These are phyloP conservation scores for Ascochyta fabae DNA, from an alignment of 2,329 filamentous ascomycete genomes.

Conservation along the genomic window DNA sequence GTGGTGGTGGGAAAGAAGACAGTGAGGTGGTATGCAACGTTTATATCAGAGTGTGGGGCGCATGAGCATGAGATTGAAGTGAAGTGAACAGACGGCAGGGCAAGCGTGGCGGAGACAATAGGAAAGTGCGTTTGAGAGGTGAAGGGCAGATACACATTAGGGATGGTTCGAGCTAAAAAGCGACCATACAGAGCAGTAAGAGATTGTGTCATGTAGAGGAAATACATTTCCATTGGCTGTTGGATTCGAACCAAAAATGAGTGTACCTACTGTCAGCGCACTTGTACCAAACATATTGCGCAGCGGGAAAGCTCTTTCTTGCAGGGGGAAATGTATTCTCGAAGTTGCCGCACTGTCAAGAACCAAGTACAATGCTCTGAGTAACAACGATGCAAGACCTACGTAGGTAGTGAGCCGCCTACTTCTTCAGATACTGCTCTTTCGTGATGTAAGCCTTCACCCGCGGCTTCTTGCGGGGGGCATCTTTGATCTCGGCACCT, in stretches of 20 bases:
- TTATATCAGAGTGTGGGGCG: background rate
- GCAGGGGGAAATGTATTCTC: background rate
- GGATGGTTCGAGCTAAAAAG: background rate
- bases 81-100: background rate
- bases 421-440: background rate
- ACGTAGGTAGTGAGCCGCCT: background rate
- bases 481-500: background rate
- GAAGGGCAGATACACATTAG: background rate
- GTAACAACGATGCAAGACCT: background rate
- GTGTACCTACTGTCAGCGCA: background rate
- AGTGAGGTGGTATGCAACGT: background rate
- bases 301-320: background rate
- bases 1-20: background rate
- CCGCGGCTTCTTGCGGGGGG: conserved; percentile 1
- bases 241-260: background rate
- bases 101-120: background rate
- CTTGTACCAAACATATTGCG: background rate
- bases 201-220: background rate
- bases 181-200: background rate
- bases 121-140: background rate
- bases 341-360: too few relatives aligned
- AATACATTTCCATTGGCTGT: too few relatives aligned
- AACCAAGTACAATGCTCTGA: too few relatives aligned
- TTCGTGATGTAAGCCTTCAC: conserved; percentile 1
- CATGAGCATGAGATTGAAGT: background rate